Conservation (phyloP, 2,329 filamentous ascomycete genomes). For the Rosellinia necatrix region DNA sequence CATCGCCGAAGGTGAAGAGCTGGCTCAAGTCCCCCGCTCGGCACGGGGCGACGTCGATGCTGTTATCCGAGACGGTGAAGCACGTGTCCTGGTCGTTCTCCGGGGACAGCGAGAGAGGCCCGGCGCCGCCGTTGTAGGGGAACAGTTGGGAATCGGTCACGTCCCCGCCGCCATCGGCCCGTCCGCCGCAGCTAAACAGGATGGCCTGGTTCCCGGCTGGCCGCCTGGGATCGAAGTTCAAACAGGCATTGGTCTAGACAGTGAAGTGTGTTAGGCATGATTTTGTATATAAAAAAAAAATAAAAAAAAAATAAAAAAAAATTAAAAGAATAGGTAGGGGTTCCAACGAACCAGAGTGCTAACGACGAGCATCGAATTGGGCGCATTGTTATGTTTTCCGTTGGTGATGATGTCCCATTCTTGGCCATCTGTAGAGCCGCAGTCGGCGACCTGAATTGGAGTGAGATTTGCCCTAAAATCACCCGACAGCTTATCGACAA, state of each 20-base stretch:
- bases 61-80: slow-evolving; percentile 49
- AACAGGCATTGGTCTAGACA: slow-evolving; percentile 57
- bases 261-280: slow-evolving; percentile 12
- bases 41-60: slow-evolving; percentile 52
- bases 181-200: slow-evolving; percentile 63
- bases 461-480: slow-evolving; percentile 52
- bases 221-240: slow-evolving; percentile 61
- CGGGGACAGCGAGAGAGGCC: slow-evolving; percentile 51
- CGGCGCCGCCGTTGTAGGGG: slow-evolving; percentile 48
- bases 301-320: too few relatives aligned
- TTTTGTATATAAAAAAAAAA: too few relatives aligned
- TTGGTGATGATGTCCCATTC: slow-evolving; percentile 50
- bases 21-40: slow-evolving; percentile 47
- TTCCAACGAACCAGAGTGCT: slow-evolving; percentile 51
- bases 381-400: slow-evolving; percentile 56
- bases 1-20: slow-evolving; percentile 44
- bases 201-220: slow-evolving; percentile 56
- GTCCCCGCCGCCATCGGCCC: slow-evolving; percentile 57
- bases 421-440: slow-evolving; percentile 47
- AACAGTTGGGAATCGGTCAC: slow-evolving; percentile 60
- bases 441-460: slow-evolving; percentile 48
- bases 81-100: slow-evolving; percentile 53
- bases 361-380: slow-evolving; percentile 55
- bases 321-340: not conserved
- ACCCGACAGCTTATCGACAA: slow-evolving; percentile 49